Base-by-base conservation (phyloP, 129 eudicot genomes). In the Tanacetum coccineum region DNA sequence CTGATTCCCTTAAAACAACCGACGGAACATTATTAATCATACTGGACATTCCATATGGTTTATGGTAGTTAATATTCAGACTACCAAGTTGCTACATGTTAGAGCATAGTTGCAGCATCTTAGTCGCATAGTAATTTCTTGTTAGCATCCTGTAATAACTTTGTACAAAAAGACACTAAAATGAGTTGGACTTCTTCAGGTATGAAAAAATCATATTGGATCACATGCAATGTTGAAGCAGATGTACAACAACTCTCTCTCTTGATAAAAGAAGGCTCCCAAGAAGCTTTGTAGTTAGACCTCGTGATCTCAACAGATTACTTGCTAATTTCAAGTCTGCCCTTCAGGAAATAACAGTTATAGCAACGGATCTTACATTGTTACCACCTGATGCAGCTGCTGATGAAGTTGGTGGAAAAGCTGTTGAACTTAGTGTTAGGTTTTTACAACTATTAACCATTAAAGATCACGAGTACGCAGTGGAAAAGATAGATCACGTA, bases 141-240 rank as follows among this genome's bases (percentile, higher is more conserved):
- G 10, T 9, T 63, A 51, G 13, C 50, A 53, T 9, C n/a, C n/a
- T n/a, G n/a, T n/a, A n/a, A n/a, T 39, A 20, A 4, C 39, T 47
- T 44, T 47, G 62, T 54, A 30, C 25, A 22, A 1, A 22, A 22
- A 22, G 25, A 22, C 25, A n/a, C 5, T 15, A 49, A 52, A 22
- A 67, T 25, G 46, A 15, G 40, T 44, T 11, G 54, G 56, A 32
- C 12, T 75, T 75, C 46, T 70, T 46, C 81, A 88, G 98, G 98
- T 55, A 84, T 93, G 87, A 86, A 66, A 70, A 93, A 93, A 77
- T 62, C 96, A 54, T 93, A 88, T 64, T 93, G 95, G 96, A 84
- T 88, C 66, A 82, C 89, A 66, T 93, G 98, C 87, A 93, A 93
- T 76, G 81, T 93, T 61, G 98, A 93, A 76, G 95, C 98, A 70